These are phyloP conservation scores for Bothriochloa decipiens DNA, from an alignment of 176 grass and related monocot species.

Conservation along the genomic window DNA sequence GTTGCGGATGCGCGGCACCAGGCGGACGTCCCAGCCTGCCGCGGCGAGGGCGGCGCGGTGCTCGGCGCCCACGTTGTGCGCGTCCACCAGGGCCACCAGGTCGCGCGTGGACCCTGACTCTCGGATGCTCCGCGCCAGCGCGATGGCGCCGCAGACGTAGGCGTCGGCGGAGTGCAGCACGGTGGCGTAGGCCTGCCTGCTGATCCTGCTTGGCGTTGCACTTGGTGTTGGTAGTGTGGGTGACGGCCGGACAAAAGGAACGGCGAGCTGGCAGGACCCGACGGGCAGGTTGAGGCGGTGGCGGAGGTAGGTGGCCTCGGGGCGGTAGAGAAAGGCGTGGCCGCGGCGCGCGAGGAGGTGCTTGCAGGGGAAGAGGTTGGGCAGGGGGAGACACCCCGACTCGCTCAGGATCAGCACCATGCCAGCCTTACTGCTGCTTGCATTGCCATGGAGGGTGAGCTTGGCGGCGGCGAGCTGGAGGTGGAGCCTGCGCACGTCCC, in stretches of 20 bases:
- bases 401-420: conserved; percentile 50
- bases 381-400: conserved; percentile 59
- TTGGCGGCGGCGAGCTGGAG: conserved; percentile 73
- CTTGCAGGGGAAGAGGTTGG: conserved; percentile 72
- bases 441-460: conserved; percentile 31
- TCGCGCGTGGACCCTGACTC: conserved; percentile 59
- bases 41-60: conserved; percentile 54
- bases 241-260: conserved; percentile 19
- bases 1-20: conserved; percentile 64
- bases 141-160: conserved; percentile 81
- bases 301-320: conserved; percentile 39
- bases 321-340: conserved; percentile 62
- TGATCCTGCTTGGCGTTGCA: not conserved
- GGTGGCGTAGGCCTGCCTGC: conserved; percentile 64
- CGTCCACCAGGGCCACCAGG: conserved; percentile 72
- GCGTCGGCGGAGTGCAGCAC: conserved; percentile 67
- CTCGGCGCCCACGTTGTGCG: conserved; percentile 28
- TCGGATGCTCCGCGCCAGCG: conserved; percentile 73
- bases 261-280: conserved; percentile 69
- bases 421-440: conserved; percentile 4
- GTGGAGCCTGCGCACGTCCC: conserved; percentile 80
- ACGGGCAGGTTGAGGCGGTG: conserved; percentile 53
- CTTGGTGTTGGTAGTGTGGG: not conserved
- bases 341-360: conserved; percentile 48
- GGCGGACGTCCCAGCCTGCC: conserved; percentile 63